These are phyloP conservation scores for Elsinoe arachidis DNA, from an alignment of 2,329 filamentous ascomycete species.

Conservation along the genomic window DNA sequence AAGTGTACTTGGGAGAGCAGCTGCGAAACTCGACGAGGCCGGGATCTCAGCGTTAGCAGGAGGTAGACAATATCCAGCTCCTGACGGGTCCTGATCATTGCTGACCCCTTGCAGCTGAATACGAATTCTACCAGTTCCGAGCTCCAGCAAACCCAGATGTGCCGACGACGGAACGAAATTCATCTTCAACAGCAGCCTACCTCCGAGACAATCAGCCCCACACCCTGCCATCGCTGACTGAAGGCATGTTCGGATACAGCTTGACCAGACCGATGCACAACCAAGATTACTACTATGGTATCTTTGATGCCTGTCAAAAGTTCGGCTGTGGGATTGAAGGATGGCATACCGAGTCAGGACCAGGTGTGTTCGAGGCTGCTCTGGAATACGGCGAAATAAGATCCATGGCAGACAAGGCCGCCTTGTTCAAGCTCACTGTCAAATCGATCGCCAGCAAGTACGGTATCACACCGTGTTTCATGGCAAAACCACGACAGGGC, in stretches of 20 bases:
- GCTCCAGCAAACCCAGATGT: constrained; percentile 45
- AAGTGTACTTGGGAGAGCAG: constrained; percentile 59
- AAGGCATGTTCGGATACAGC: constrained; percentile 95
- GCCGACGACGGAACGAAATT: constrained; percentile 46
- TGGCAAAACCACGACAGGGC: constrained; percentile 91
- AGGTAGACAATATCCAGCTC: constrained; percentile 46
- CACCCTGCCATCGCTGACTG: constrained; percentile 69
- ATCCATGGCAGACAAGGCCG: constrained; percentile 84
- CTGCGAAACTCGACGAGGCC: constrained; percentile 56
- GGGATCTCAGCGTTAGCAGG: constrained; percentile 84
- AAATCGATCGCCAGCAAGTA: constrained; percentile 81
- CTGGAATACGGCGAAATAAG: constrained; percentile 82
- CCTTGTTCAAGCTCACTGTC: constrained; percentile 89
- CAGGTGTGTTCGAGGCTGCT: constrained; percentile 90
- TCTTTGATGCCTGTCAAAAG: constrained; percentile 69
- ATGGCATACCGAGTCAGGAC: constrained; percentile 92
- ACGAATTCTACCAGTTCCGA: constrained; percentile 89
- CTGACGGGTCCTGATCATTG: constrained; percentile 13
- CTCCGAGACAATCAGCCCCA: constrained; percentile 64
- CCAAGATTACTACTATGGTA: constrained; percentile 82
- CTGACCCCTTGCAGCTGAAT: constrained; percentile 57
- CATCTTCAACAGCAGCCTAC: constrained; percentile 63
- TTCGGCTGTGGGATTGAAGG: constrained; percentile 81
- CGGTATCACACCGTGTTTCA: constrained; percentile 93
- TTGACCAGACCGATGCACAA: constrained; percentile 80